Base-by-base conservation (phyloP, 1,139 yeast species). In the Kurtzmaniella quercitrusa region DNA sequence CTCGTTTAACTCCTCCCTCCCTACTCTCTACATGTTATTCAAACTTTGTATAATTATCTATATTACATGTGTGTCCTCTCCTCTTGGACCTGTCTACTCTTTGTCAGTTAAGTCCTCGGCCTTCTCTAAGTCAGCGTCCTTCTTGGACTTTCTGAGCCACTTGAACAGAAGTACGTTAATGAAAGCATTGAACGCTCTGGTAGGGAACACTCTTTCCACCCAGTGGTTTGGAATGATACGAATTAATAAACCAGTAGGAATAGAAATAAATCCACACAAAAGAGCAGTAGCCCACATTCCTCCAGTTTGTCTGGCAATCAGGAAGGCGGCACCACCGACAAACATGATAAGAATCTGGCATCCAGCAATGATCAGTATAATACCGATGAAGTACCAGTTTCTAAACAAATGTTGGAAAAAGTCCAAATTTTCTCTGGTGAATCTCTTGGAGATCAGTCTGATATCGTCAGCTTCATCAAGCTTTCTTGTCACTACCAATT, bases 251-350 rank as follows among this genome's bases (percentile, higher is more conserved):
- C 97, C 98, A 40, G 82, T 77, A 0, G 98, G 97, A 38, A 93
- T 69, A 14, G 96, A 86, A 17, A 87, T 48, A 51, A 86, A 65
- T 23, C 98, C 98, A 68, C 95, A 82, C 37, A 87, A 57, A 14
- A 94, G 66, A 0, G 98, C 95, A 2, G 90, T 81, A 0, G 80
- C 94, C 98, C 98, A 94, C 85, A 82, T 82, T 2, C 79, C 81
- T 5, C 86, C 85, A 1, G 95, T 82, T 63, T 87, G 94, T 51
- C 84, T 75, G 2, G 79, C 81, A 52, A 91, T 75, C 16, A 90
- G 80, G 63, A 94, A 94, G 0, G 98, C 96, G 40, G 94, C 88
- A 46, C 98, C 98, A 44, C 99, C 99, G 50, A 89, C 93, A 66
- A 82, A 87, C 98, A 94, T 91, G 56, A 94, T 91, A 47, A 93